Percentiles rank a stretch among this genome's conserved stretches.
Evolutionary conservation across 2,329 filamentous ascomycete genomes (phyloP).

Genomic region (Aspergillus alliaceus): DNA sequence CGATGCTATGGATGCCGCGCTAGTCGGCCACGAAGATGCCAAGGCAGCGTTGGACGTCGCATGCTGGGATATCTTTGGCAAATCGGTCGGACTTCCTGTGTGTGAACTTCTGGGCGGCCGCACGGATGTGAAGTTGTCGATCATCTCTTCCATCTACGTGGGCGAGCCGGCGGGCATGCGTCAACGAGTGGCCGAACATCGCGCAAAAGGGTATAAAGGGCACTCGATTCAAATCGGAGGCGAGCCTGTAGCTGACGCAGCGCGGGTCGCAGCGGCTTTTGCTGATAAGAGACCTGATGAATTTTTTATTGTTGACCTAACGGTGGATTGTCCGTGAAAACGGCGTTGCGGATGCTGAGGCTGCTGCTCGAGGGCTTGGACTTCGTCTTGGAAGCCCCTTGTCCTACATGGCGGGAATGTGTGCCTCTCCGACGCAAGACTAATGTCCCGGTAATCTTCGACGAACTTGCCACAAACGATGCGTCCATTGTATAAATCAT

Average conservation of each 20-base stretch:
- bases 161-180: not conserved
- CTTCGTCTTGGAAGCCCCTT: conserved; percentile 26
- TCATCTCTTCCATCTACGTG: conserved; percentile 13
- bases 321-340: conserved; percentile 21
- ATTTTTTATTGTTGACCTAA: conserved; percentile 23
- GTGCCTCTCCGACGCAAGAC: conserved; percentile 22
- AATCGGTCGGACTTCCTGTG: conserved; percentile 22
- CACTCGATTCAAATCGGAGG: conserved; percentile 2
- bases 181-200: not conserved
- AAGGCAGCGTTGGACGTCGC: conserved; percentile 23
- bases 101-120: conserved; percentile 27
- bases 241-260: conserved; percentile 15
- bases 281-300: conserved; percentile 14
- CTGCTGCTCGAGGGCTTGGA: conserved; percentile 22
- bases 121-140: conserved; percentile 11
- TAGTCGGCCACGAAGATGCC: conserved; percentile 23
- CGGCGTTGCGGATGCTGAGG: conserved; percentile 21
- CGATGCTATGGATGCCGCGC: conserved; percentile 26
- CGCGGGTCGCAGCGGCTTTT: conserved; percentile 6
- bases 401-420: conserved; percentile 22
- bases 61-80: conserved; percentile 28
- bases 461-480: conserved; percentile 22
- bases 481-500: conserved; percentile 18
- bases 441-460: conserved; percentile 22
- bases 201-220: not conserved